A percentile compares a stretch with the other conserved stretches of the same genome.
Conservation (phyloP, 805 yeast genomes). For the Groenewaldozyma tartarivorans region DNA sequence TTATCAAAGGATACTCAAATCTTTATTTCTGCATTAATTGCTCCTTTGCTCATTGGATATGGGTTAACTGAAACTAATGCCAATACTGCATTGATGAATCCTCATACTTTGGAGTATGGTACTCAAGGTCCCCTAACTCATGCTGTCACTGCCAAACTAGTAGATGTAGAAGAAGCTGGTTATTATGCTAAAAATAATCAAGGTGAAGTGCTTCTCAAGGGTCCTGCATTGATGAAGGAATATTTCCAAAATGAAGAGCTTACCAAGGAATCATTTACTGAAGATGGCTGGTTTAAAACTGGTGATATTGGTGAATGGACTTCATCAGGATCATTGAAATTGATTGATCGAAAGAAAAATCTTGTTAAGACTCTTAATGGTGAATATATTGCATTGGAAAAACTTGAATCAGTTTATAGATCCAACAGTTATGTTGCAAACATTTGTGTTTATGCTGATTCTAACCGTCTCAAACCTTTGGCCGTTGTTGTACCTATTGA, state of each 20-base stretch:
- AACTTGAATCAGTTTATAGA: constrained; percentile 84
- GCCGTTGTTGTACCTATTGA: constrained; percentile 84
- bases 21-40: constrained; percentile 64
- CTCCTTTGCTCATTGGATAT: constrained; percentile 88
- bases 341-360: constrained; percentile 93
- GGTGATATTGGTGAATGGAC: constrained; percentile 98
- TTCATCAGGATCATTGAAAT: constrained; percentile 60
- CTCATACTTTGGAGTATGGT: constrained; percentile 57
- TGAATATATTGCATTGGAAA: constrained; percentile 95
- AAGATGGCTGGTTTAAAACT: constrained; percentile 90
- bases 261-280: constrained; percentile 62
- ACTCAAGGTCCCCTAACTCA: constrained; percentile 79
- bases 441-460: constrained; percentile 90
- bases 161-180: constrained; percentile 87
- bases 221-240: constrained; percentile 61
- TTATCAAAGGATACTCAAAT: constrained; percentile 71
- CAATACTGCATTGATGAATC: constrained; percentile 62
- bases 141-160: constrained; percentile 75
- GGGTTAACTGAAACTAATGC: constrained; percentile 97
- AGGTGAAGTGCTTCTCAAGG: constrained; percentile 83
- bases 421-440: constrained; percentile 68
- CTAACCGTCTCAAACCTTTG: constrained; percentile 77
- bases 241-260: constrained; percentile 80
- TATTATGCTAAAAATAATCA: constrained; percentile 83
- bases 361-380: constrained; percentile 93